Base-by-base conservation (phyloP, 2,329 filamentous ascomycete genomes). In the Nigrospora osmanthi region DNA sequence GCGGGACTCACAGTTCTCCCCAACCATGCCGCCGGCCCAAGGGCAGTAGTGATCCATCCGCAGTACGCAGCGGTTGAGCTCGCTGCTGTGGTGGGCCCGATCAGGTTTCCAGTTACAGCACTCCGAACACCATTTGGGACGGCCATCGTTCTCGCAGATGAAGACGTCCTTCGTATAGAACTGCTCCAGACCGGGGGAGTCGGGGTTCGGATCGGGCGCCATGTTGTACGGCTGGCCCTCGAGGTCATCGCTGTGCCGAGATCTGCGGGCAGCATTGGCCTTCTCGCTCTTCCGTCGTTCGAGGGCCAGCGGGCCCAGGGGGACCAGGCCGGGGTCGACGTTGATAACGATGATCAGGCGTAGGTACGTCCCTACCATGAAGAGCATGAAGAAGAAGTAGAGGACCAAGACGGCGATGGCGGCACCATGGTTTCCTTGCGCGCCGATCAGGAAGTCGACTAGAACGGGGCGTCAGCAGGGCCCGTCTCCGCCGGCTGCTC, bases 41-140 rank as follows among this genome's bases (percentile, higher is more conserved):
- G 91, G 93, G 58, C 93, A 98, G 57, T 90, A 93, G 59, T 97
- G 91, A 51, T 97, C 91, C 85, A 96, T 93, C 57, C 93, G 93
- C 35, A 77, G 70, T 17, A 95, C 85, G 58, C 91, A 97, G 37
- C 89, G 76, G 41, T 80, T 80, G 12, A 93, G 70, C 59, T 95
- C 87, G 43, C 83, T 83, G 58, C 86, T 94, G 64, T 97, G 91
- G 60, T 95, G 89, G 3, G 85, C 78, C 4, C 91, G 78, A 58
- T 96, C 91, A 0, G 86, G 82, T 63, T 96, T 97, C 80, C 87
- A 95, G 52, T 85, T 87, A 45, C 78, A 78, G 61, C 91, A 98
- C 43, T 80, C 77, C 4, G 82, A 83, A 66, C 91, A 98, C 81
- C 88, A 97, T 31, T 81, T 78, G 0, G 91, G 91, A n/a, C 83